phyloP scores from a whole-genome alignment of 257 asterid species.

The Solanum clarkiae region DNA sequence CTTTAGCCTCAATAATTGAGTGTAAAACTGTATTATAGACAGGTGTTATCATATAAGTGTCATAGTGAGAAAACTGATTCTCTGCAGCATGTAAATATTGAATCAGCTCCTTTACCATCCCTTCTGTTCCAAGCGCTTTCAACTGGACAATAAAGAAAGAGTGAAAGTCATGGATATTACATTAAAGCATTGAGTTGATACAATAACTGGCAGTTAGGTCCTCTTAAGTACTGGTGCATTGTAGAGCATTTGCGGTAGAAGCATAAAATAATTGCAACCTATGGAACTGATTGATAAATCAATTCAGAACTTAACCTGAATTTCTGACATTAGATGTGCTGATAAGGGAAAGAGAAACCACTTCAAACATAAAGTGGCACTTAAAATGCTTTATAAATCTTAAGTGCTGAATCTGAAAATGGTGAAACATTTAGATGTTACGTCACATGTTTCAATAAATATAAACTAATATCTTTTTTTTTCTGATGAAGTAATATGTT shows the following conservation, averaged over 20 bases:
- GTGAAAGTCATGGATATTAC: neutral
- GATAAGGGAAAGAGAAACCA: neutral
- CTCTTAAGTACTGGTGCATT: neutral
- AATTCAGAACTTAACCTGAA: neutral
- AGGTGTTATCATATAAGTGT: constrained; percentile 17
- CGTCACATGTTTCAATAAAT: neutral
- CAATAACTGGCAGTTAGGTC: neutral
- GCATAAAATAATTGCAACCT: neutral
- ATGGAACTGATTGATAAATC: neutral
- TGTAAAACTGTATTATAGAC: constrained; percentile 59
- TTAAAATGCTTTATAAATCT: neutral
- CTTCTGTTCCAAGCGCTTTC: constrained; percentile 73
- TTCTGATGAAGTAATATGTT: no score
- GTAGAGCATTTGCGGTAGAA: neutral
- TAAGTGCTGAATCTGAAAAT: neutral
- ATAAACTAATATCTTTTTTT: neutral
- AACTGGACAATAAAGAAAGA: constrained; percentile 36
- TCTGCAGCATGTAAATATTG: constrained; percentile 45
- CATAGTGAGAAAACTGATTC: constrained; percentile 19
- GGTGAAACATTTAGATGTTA: neutral
- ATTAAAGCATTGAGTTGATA: constrained; percentile 2
- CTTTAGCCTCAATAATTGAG: constrained; percentile 65
- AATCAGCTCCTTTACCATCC: constrained; percentile 51
- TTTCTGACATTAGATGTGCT: neutral
- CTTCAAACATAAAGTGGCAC: neutral